A percentile compares a stretch with the other conserved stretches of the same genome.
These are phyloP conservation scores for Gossypium armourianum DNA, from an alignment of 441 rosid genomes.

Conservation along the genomic window DNA sequence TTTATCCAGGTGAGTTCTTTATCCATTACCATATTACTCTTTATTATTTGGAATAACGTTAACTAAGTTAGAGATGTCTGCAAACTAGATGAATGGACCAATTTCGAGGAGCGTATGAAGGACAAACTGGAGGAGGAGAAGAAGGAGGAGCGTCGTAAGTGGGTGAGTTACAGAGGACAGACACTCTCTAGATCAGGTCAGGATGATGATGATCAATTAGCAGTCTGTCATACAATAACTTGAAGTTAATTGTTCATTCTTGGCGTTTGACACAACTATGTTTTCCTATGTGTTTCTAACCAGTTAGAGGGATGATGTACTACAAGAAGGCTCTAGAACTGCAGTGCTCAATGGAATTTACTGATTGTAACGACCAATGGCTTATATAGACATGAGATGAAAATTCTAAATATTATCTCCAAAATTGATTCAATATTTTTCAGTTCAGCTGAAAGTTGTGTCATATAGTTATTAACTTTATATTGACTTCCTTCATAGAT, in stretches of 20 bases:
- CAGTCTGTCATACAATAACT: neutral
- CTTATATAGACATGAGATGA: slow-evolving; percentile 12
- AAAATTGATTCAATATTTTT: neutral
- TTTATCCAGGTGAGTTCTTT: slow-evolving; percentile 65
- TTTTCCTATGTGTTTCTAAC: slow-evolving; percentile 17
- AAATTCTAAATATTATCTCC: slow-evolving; percentile 8
- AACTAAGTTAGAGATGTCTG: slow-evolving; percentile 18
- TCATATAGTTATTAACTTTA: neutral
- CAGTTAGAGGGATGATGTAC: slow-evolving; percentile 98
- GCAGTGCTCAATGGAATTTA: slow-evolving; percentile 60
- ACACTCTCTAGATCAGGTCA: slow-evolving; percentile 91
- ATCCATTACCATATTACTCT: slow-evolving; percentile 13
- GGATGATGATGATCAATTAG: neutral
- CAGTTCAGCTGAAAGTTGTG: neutral
- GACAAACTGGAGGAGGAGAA: slow-evolving; percentile 34
- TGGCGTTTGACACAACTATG: slow-evolving; percentile 6
- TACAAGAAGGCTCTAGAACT: slow-evolving; percentile 67
- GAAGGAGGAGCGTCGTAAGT: slow-evolving; percentile 41
- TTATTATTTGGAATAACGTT: slow-evolving; percentile 14
- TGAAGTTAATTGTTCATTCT: neutral
- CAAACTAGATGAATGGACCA: slow-evolving; percentile 78
- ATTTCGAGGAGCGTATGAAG: slow-evolving; percentile 47
- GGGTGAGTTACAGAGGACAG: slow-evolving; percentile 93
- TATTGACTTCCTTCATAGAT: slow-evolving; percentile 34
- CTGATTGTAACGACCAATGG: slow-evolving; percentile 45